Evolutionary conservation across 805 yeast species (phyloP).

Genomic region (Saccharomycopsis olivae): DNA sequence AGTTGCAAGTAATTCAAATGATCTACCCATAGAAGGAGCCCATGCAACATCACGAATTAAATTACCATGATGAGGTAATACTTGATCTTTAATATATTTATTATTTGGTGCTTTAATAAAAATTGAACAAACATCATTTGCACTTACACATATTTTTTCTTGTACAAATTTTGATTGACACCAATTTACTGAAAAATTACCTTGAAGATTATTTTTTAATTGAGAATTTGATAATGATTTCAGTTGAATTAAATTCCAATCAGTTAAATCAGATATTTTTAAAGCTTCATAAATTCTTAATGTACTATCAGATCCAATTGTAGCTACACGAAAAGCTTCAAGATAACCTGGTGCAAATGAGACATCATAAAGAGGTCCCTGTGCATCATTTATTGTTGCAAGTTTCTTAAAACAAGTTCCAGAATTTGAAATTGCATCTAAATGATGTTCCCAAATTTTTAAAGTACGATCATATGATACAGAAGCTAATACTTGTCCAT

Average conservation of each 20-base stretch:
- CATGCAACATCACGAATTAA: slow-evolving; percentile 81
- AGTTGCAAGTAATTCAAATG: slow-evolving; percentile 81
- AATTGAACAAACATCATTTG: slow-evolving; percentile 80
- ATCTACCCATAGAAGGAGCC: slow-evolving; percentile 96
- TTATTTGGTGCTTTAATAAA: slow-evolving; percentile 29
- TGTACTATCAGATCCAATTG: slow-evolving; percentile 84
- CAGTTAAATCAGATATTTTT: slow-evolving; percentile 79
- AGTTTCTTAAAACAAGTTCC: slow-evolving; percentile 77
- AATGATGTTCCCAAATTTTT: slow-evolving; percentile 84
- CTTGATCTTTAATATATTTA: slow-evolving; percentile 11
- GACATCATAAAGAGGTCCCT: slow-evolving; percentile 84
- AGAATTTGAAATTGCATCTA: slow-evolving; percentile 62
- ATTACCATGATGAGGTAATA: slow-evolving; percentile 53
- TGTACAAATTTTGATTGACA: slow-evolving; percentile 75
- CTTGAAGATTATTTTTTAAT: slow-evolving; percentile 41
- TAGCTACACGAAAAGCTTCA: slow-evolving; percentile 67
- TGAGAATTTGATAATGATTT: slow-evolving; percentile 23
- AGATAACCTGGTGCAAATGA: slow-evolving; percentile 78
- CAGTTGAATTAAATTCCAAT: slow-evolving; percentile 69
- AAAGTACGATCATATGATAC: slow-evolving; percentile 87
- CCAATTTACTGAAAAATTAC: slow-evolving; percentile 83
- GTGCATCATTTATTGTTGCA: slow-evolving; percentile 73
- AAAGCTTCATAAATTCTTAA: slow-evolving; percentile 77
- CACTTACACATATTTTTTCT: slow-evolving; percentile 76
- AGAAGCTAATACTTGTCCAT: slow-evolving; percentile 76